Percentiles rank a stretch among this genome's conserved stretches.
Conservation (phyloP, 1,284 basidiomycete genomes). For the Ceratobasidium sp. region DNA sequence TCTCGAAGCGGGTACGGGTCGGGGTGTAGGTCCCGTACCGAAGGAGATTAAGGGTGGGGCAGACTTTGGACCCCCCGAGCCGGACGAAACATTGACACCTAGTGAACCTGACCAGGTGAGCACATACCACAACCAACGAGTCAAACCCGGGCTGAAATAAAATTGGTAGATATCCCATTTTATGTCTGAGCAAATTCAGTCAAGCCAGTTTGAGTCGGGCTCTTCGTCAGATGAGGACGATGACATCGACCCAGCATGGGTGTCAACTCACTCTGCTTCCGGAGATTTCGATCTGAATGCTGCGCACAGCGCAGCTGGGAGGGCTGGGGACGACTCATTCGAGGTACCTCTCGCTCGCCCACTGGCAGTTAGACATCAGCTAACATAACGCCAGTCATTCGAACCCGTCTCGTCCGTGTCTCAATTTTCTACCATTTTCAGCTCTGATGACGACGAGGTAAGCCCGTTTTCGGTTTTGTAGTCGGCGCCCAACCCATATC, state of each 20-base stretch:
- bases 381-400: conserved; percentile 54
- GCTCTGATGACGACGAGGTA: conserved; percentile 50
- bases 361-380: conserved; percentile 45
- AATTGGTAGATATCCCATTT: conserved; percentile 74
- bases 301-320: conserved; percentile 51
- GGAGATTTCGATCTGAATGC: conserved; percentile 68
- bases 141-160: conserved; percentile 9
- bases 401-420: conserved; percentile 45
- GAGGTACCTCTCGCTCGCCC: conserved; percentile 54
- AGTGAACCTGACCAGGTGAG: conserved; percentile 65
- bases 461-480: conserved; percentile 34
- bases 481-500: background rate
- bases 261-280: conserved; percentile 64
- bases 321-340: conserved; percentile 65
- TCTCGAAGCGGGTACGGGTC: conserved; percentile 50
- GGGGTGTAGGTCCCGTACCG: conserved; percentile 44
- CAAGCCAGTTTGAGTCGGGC: conserved; percentile 65
- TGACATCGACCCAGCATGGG: conserved; percentile 77
- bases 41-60: conserved; percentile 63
- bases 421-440: conserved; percentile 35
- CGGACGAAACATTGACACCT: conserved; percentile 56
- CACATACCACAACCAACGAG: conserved; percentile 35
- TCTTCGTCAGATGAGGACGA: conserved; percentile 64
- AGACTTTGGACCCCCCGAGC: conserved; percentile 69
- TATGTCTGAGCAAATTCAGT: conserved; percentile 75